These are phyloP conservation scores for Aspergillus thermomutatus DNA, from an alignment of 2,329 filamentous ascomycete genomes.

Conservation along the genomic window DNA sequence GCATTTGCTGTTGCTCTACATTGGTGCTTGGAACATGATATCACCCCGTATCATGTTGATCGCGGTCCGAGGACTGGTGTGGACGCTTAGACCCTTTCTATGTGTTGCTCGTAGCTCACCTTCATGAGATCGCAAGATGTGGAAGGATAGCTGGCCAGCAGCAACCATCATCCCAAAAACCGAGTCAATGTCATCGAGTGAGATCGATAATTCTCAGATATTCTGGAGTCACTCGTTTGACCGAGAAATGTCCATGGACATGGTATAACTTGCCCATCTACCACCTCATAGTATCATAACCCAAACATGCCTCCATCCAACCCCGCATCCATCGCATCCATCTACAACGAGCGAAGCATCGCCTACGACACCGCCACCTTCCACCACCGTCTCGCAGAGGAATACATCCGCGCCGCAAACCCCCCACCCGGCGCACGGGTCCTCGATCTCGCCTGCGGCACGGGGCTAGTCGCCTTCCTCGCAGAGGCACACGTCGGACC, in stretches of 20 bases:
- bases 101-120: not conserved
- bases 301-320: not conserved
- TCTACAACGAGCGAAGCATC: conserved; percentile 5
- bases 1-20: too few relatives aligned
- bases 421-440: not conserved
- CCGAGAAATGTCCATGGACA: too few relatives aligned
- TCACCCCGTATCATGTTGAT: not conserved
- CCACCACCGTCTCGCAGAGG: conserved; percentile 2
- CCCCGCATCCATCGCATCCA: not conserved
- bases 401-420: conserved; percentile 1
- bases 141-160: not conserved
- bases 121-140: not conserved
- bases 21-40: too few relatives aligned
- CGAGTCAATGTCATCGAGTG: not conserved
- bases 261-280: too few relatives aligned
- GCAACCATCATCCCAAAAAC: fast-evolving
- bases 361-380: conserved; percentile 2
- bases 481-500: not conserved
- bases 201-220: not conserved
- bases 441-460: conserved; percentile 4
- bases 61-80: too few relatives aligned
- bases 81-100: not conserved
- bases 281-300: too few relatives aligned
- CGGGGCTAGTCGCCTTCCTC: conserved; percentile 1
- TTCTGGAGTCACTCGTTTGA: too few relatives aligned